Base-by-base conservation (phyloP, 805 yeast species). In the Sugiyamaella lignohabitans region DNA sequence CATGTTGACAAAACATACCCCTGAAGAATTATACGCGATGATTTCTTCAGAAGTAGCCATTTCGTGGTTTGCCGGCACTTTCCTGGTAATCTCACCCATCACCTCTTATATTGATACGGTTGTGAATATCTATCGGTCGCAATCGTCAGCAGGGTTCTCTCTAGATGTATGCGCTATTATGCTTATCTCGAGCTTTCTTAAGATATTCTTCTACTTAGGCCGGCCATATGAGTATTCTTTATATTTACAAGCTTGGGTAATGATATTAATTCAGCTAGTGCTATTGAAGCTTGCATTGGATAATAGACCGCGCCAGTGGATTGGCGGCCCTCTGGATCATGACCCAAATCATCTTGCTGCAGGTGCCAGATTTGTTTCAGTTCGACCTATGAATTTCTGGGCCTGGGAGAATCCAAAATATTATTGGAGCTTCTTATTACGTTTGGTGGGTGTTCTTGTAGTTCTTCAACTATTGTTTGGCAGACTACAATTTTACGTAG, bases 91-190 rank as follows among this genome's bases (percentile, higher is more conserved):
- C 59, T 84, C 96, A 0, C 97, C 97, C 1, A 63, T 88, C 38
- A 74, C 89, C 51, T 85, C 96, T 4, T 88, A 89, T 60, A 95
- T 95, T 2, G 77, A 93, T 14, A 87, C 96, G 1, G 76, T 88
- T 30, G 69, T 78, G 40, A 72, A 84, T 52, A 87, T 88, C 11
- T 74, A 79, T 56, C 69, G 73, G 40, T 74, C 76, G 29, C 69
- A 80, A 59, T 74, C 88, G 0, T 76, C 91, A 1, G 70, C 76
- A 19, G 97, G 96, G 19, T 87, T 88, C 59, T 84, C 95, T 3
- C 70, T 87, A n/a, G 97, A 89, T 64, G 85, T 89, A 8, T 89
- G 96, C 65, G 89, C 87, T 4, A 86, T 95, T 4, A 87, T 89
- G 95, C 62, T 88, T 51, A 71, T 87, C 53, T 82, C 95, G 1